These are phyloP conservation scores for Colletotrichum sp. DNA, from an alignment of 2,329 filamentous ascomycete species.

Conservation along the genomic window DNA sequence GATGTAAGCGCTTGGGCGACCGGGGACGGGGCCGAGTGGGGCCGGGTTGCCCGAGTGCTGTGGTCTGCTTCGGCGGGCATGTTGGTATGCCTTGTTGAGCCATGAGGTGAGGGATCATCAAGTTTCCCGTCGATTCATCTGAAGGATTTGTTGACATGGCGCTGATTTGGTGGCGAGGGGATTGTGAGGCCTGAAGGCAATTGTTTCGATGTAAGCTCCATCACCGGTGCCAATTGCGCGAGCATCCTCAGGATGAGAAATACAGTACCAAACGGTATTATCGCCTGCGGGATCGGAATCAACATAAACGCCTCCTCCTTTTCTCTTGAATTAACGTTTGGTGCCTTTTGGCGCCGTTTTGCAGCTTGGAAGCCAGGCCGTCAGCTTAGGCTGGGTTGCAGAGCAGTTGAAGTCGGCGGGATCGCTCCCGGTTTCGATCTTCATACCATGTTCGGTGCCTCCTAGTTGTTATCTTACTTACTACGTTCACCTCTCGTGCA, in stretches of 20 bases:
- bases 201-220: neutral
- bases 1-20: neutral
- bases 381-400: no score
- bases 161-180: neutral
- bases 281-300: neutral
- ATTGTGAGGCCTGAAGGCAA: neutral
- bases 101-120: neutral
- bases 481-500: no score
- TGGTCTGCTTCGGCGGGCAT: neutral
- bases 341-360: no score
- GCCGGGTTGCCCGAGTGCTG: neutral
- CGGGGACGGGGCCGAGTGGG: neutral
- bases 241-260: neutral
- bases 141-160: neutral
- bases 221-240: no score
- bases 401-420: no score
- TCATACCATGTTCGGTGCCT: no score
- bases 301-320: rapidly evolving
- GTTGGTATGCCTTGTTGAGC: neutral
- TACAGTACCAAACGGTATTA: neutral
- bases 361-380: no score
- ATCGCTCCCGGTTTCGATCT: no score
- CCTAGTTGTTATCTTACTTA: rapidly evolving
- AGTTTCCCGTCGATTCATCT: rapidly evolving
- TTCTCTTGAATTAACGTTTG: rapidly evolving